A percentile compares a stretch with the other conserved stretches of the same genome.
Conservation (phyloP, 2,329 filamentous ascomycete genomes). For the Alternaria metachromatica region DNA sequence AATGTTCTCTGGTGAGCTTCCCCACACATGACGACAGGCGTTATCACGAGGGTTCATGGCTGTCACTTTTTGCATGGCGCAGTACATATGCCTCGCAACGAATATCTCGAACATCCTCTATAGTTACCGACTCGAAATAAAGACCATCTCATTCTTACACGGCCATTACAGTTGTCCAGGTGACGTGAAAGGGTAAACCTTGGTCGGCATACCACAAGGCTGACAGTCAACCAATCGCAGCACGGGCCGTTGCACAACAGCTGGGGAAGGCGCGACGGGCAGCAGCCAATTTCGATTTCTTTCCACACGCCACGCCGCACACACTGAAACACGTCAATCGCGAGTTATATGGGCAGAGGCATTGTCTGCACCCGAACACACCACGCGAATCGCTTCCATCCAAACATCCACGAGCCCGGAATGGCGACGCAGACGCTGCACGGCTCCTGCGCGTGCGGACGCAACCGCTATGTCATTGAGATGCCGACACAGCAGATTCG, state of each 20-base stretch:
- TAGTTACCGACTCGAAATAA: not conserved
- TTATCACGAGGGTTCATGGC: not conserved
- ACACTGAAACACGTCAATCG: constrained; percentile 13
- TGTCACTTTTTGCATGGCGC: not conserved
- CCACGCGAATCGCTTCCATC: not conserved
- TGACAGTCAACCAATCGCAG: constrained; percentile 13
- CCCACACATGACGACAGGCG: constrained; percentile 15
- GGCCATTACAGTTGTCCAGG: not conserved
- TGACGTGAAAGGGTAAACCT: not conserved
- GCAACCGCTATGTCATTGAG: constrained; percentile 79
- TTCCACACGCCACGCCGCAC: constrained; percentile 10
- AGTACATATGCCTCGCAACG: not conserved
- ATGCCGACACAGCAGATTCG: constrained; percentile 70
- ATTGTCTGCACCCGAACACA: not conserved
- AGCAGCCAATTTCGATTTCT: constrained; percentile 13
- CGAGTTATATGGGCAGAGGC: not conserved
- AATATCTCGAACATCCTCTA: not conserved
- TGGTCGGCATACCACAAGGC: constrained; percentile 6
- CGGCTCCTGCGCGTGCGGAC: constrained; percentile 83
- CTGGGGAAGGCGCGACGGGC: constrained; percentile 11
- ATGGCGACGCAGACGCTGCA: constrained; percentile 62
- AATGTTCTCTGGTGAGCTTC: constrained; percentile 13
- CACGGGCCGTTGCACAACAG: constrained; percentile 9
- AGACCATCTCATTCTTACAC: not conserved
- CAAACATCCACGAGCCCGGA: not conserved